These are phyloP conservation scores for Penicillium bovifimosum DNA, from an alignment of 495 filamentous ascomycete species.

Conservation along the genomic window DNA sequence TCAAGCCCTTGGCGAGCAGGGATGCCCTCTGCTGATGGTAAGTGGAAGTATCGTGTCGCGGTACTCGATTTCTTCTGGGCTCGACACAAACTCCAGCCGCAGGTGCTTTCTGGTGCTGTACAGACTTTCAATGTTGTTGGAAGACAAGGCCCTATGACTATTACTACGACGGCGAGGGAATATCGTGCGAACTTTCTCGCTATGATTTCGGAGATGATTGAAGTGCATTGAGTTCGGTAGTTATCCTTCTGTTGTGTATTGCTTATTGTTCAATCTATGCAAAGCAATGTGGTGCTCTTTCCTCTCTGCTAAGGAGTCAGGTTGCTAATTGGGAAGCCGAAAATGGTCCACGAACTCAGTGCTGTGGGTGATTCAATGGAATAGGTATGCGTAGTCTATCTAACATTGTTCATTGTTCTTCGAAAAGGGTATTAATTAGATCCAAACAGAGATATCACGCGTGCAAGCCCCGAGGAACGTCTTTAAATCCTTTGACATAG, in stretches of 20 bases:
- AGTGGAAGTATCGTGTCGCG: slow-evolving; percentile 57
- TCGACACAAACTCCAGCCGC: slow-evolving; percentile 58
- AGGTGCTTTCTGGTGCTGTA: slow-evolving; percentile 32
- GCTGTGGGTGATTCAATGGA: too few species aligned
- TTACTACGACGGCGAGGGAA: slow-evolving; percentile 61
- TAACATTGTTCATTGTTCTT: too few species aligned
- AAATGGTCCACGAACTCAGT: too few species aligned
- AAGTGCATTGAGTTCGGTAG: slow-evolving; percentile 32
- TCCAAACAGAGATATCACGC: not conserved
- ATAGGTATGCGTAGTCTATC: too few species aligned
- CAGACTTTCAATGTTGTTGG: slow-evolving; percentile 55
- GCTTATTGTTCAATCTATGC: too few species aligned
- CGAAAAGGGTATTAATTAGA: not conserved
- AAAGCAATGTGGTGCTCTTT: too few species aligned
- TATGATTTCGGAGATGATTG: slow-evolving; percentile 54
- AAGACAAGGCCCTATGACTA: slow-evolving; percentile 59
- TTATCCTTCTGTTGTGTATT: not conserved
- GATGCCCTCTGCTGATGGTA: slow-evolving; percentile 50
- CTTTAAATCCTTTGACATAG: not conserved
- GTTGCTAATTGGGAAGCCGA: too few species aligned
- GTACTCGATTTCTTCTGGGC: slow-evolving; percentile 72
- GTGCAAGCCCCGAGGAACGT: not conserved
- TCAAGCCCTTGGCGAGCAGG: slow-evolving; percentile 52
- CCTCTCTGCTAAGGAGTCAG: too few species aligned
- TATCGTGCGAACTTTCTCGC: slow-evolving; percentile 59